Evolutionary conservation across 257 asterid genomes (phyloP), one percentile per base, ranked within the genome.

Genomic region (Eucommia ulmoides): DNA sequence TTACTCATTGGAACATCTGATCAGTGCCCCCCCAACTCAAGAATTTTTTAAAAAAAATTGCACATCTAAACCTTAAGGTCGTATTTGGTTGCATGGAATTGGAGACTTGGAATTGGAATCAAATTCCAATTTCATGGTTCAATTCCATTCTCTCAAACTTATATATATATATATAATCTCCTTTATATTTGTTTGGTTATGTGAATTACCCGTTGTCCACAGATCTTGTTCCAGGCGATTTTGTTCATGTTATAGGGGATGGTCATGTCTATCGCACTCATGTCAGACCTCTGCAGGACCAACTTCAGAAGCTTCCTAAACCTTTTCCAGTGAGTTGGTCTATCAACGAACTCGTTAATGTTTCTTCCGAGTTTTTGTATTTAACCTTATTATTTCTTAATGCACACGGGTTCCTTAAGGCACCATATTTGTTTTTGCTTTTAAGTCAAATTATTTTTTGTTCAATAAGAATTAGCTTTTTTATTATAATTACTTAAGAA

Each of bases 181-280:
- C n/a, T n/a, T n/a, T n/a, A n/a, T n/a, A n/a, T n/a, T n/a, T n/a
- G n/a, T n/a, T n/a, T n/a, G n/a, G n/a, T n/a, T n/a, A n/a, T n/a
- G n/a, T n/a, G n/a, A n/a, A n/a, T 2, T 35, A 15, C 15, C 44
- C 16, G 3, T 35, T 58, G 17, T 51, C 17, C 54, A 22, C 76
- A 83, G 98, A 66, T 58, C 93, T 91, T 57, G 71, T 71, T 53
- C 96, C 96, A 18, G 98, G 96, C 49, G 95, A 91, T 21, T 81
- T 91, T 52, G 55, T 83, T 61, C 93, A 86, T 65, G 84, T 83
- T 24, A 73, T 91, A 50, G 98, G 98, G 53, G 98, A 91, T 65
- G 81, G 87, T 49, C 96, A 91, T 75, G 93, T 83, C 58, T 91
- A 91, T 54, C 77, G 45, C 38, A 86, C 83, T 45, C 98, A 91